Evolutionary conservation across 2,329 filamentous ascomycete genomes (phyloP), one percentile per base, ranked within the genome.

Genomic region (Penicillium fuscoglaucum): DNA sequence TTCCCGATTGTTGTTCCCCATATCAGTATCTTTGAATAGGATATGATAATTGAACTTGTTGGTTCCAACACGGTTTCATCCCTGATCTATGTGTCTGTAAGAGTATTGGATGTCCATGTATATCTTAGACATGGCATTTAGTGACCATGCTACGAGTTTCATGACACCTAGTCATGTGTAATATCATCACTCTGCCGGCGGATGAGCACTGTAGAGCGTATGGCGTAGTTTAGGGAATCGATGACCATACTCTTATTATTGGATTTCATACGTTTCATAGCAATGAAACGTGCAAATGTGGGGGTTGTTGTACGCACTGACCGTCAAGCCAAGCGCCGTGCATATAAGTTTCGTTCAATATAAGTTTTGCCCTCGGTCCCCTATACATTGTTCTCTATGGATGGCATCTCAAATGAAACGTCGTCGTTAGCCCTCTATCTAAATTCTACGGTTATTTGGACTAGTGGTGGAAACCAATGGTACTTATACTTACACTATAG

Each of bases 21-120:
- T 37, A n/a, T 35, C 31, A n/a, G 46, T 47, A 47, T 45, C 39
- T 60, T 45, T 47, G 52, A 50, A 37, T 54, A 39, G 35, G 48
- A 47, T n/a, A 39, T 39, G 29, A 59, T 54, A 48, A 37, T 54
- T 54, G 35, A 54, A 58, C 9, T 26, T n/a, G 28, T 41, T 54
- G 33, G 13, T 37, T 24, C 29, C 6, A 21, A 35, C 40, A 29
- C 6, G 12, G 8, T 35, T 46, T 37, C 15, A n/a, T 26, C 4
- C n/a, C 19, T 52, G n/a, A n/a, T 31, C 35, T 29, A 31, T 26
- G 15, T n/a, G 15, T 48, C n/a, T 15, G 19, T 35, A 24, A 35
- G 8, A 35, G 13, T 29, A 31, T 17, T 29, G 10, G 17, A 47
- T n/a, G 10, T n/a, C 10, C 29, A 17, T 33, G 12, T 33, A 33